These are phyloP conservation scores for Phytophthora melonis DNA, from an alignment of 352 stramenopile genomes.

Conservation along the genomic window DNA sequence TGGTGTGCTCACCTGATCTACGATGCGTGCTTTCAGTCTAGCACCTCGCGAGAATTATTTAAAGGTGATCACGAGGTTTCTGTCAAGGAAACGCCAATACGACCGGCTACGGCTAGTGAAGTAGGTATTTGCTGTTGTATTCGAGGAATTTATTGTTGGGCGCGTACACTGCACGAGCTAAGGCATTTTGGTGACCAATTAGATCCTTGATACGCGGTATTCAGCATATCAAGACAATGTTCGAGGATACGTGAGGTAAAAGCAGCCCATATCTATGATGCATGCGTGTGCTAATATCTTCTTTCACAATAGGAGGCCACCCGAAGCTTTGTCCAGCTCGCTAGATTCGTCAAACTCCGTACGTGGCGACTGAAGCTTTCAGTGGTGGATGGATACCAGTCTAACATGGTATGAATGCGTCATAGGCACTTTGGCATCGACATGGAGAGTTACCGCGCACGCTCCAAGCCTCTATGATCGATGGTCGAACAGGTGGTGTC, in stretches of 20 bases:
- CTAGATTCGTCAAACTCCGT: constrained; percentile 31
- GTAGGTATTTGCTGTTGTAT: constrained; percentile 20
- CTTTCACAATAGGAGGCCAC: constrained; percentile 19
- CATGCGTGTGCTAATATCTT: neutral
- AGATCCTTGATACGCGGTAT: constrained; percentile 42
- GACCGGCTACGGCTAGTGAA: constrained; percentile 42
- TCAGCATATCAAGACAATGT: constrained; percentile 37
- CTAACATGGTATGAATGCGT: neutral
- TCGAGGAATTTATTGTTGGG: neutral
- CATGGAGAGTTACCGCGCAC: constrained; percentile 34
- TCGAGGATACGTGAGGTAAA: constrained; percentile 65
- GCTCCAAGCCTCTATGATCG: constrained; percentile 14
- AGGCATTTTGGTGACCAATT: neutral
- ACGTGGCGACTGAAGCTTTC: neutral
- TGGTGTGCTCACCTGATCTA: neutral
- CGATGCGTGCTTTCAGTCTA: constrained; percentile 11
- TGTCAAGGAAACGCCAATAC: constrained; percentile 22
- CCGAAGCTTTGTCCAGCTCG: constrained; percentile 30
- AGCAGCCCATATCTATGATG: neutral
- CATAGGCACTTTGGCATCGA: constrained; percentile 34
- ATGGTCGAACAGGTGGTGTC: constrained; percentile 8
- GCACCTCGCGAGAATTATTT: constrained; percentile 18
- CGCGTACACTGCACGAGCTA: neutral
- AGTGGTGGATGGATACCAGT: neutral
- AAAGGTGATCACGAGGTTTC: constrained; percentile 22